A percentile compares a stretch with the other conserved stretches of the same genome.
phyloP scores from a whole-genome alignment of 164 flowering plant species.

The Aristolochia californica region DNA sequence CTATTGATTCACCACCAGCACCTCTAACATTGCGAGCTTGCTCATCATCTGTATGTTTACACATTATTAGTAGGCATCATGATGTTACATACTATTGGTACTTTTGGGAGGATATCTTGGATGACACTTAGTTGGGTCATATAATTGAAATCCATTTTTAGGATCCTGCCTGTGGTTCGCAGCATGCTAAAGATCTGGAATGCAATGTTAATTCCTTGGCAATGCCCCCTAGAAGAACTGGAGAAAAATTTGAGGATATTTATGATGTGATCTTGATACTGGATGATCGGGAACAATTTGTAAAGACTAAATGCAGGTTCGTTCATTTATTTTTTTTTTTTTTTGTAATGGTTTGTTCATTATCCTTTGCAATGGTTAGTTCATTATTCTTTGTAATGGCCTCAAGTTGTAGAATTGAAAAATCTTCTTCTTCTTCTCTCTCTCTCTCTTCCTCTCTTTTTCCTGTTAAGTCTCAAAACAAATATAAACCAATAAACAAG shows the following conservation, averaged over 20 bases:
- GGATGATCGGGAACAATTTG: conserved; percentile 87
- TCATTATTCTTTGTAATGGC: not conserved
- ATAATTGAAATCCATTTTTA: conserved; percentile 6
- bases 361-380: too few species aligned
- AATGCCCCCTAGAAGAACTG: conserved; percentile 62
- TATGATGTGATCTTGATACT: conserved; percentile 75
- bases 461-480: too few species aligned
- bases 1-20: conserved; percentile 13
- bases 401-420: not conserved
- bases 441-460: too few species aligned
- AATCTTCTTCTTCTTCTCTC: too few species aligned
- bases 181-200: conserved; percentile 9
- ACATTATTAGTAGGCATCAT: not conserved
- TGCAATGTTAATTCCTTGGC: conserved; percentile 26
- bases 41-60: conserved; percentile 52
- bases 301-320: conserved; percentile 38
- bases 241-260: conserved; percentile 71
- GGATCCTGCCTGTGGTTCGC: conserved; percentile 5
- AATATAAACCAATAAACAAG: too few species aligned
- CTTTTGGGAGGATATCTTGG: not conserved
- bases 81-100: not conserved
- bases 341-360: too few species aligned
- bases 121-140: not conserved
- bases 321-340: not conserved
- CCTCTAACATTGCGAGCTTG: conserved; percentile 42